Evolutionary conservation across 108 stramenopile genomes (phyloP).

Genomic region (Schizochytrium sp.): DNA sequence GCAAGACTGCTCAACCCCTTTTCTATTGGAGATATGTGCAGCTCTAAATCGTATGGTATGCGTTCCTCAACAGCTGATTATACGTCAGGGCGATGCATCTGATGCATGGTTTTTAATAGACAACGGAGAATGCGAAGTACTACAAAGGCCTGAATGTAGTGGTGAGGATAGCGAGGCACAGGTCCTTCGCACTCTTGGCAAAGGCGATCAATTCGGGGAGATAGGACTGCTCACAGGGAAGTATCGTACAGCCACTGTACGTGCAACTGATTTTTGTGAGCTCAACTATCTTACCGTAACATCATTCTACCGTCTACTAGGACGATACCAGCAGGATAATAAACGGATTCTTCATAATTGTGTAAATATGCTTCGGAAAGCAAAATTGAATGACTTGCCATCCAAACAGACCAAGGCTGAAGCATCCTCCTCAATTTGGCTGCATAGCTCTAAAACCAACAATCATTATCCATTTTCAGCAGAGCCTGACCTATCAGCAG

Average conservation of each 20-base stretch:
- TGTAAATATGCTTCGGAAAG: neutral
- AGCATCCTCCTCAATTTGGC: neutral
- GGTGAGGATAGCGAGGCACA: neutral
- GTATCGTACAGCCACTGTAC: constrained; percentile 17
- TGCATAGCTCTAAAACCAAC: too few species aligned
- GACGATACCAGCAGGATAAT: neutral
- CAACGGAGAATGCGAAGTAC: neutral
- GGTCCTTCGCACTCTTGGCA: neutral
- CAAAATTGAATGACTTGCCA: too few species aligned
- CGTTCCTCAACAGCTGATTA: neutral
- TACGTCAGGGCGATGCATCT: constrained; percentile 11
- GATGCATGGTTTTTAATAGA: constrained; percentile 50
- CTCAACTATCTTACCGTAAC: neutral
- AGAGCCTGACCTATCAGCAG: too few species aligned
- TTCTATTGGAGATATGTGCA: neutral
- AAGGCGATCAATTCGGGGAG: constrained; percentile 33
- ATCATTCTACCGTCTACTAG: neutral
- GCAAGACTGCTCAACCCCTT: neutral
- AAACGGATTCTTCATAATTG: constrained; percentile 47
- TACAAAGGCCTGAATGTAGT: neutral
- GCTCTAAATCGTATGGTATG: neutral
- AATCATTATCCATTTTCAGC: too few species aligned
- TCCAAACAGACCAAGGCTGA: neutral
- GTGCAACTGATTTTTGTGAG: neutral
- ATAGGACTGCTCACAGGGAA: constrained; percentile 36